Conservation (phyloP, 805 yeast genomes). For the Yamadazyma paraphyllophila region DNA sequence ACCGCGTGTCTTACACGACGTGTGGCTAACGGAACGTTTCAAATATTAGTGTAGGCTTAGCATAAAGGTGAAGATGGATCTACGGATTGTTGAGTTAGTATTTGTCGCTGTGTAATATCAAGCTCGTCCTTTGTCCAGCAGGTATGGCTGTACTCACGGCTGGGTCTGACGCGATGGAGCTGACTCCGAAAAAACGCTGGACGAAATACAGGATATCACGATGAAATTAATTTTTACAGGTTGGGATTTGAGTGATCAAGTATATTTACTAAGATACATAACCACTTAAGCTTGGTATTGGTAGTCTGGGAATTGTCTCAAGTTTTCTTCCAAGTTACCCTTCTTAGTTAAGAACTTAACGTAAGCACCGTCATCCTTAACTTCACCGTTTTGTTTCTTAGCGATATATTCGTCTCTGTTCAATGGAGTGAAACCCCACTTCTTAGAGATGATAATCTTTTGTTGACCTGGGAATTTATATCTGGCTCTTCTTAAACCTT, state of each 20-base stretch:
- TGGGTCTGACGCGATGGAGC: too few species aligned
- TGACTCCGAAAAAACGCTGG: too few species aligned
- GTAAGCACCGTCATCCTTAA: slow-evolving; percentile 99
- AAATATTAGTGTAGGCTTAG: too few species aligned
- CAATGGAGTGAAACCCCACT: slow-evolving; percentile 99
- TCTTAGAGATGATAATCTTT: slow-evolving; percentile 97
- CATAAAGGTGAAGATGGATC: too few species aligned
- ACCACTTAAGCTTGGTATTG: slow-evolving; percentile 47
- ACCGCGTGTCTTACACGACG: slow-evolving; percentile 6
- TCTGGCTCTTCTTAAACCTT: slow-evolving; percentile 99
- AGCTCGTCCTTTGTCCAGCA: too few species aligned
- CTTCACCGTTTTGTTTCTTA: slow-evolving; percentile 96
- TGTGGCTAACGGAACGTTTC: neutral
- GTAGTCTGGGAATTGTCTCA: slow-evolving; percentile 90
- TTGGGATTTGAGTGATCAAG: neutral
- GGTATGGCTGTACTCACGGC: neutral
- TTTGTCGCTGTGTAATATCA: too few species aligned
- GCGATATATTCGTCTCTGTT: slow-evolving; percentile 95
- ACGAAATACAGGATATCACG: too few species aligned
- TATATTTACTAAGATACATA: neutral
- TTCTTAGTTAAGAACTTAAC: slow-evolving; percentile 96
- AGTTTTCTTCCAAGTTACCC: slow-evolving; percentile 92
- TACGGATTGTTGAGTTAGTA: neutral
- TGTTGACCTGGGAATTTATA: slow-evolving; percentile 99
- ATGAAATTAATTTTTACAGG: too few species aligned